These are phyloP conservation scores for Boletus pseudo-olivaceus DNA, from an alignment of 768 basidiomycete species.

Conservation along the genomic window DNA sequence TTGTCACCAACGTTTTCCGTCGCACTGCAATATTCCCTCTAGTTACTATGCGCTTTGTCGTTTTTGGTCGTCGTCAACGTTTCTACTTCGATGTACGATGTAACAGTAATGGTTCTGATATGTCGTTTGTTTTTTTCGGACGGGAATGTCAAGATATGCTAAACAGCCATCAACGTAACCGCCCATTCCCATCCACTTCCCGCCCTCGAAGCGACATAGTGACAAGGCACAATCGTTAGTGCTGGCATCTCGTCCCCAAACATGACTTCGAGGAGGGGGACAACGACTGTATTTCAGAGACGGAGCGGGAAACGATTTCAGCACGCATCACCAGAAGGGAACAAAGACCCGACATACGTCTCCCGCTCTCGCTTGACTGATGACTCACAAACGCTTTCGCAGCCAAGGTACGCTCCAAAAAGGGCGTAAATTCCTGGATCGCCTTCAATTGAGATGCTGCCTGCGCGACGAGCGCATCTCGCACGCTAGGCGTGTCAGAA, in stretches of 20 bases:
- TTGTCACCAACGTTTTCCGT: slow-evolving; percentile 1
- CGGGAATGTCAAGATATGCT: neutral
- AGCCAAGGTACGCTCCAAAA: slow-evolving; percentile 18
- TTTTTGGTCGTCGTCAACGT: neutral
- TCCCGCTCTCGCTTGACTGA: slow-evolving; percentile 1
- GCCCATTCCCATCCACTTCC: slow-evolving; percentile 27
- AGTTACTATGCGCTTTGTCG: neutral
- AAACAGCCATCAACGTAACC: slow-evolving; percentile 29
- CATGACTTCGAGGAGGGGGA: slow-evolving; percentile 18
- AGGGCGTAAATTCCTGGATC: slow-evolving; percentile 15
- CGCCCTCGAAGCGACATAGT: slow-evolving; percentile 19
- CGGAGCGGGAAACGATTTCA: neutral
- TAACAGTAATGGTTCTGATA: neutral
- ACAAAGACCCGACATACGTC: slow-evolving; percentile 14
- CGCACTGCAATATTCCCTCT: slow-evolving; percentile 3
- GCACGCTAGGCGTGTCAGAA: neutral
- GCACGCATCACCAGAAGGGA: neutral
- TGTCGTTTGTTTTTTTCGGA: neutral
- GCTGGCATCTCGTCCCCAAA: slow-evolving; percentile 27
- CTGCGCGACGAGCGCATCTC: slow-evolving; percentile 10
- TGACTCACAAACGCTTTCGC: slow-evolving; percentile 27
- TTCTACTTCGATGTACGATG: slow-evolving; percentile 1
- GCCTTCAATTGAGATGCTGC: slow-evolving; percentile 12
- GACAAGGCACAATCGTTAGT: slow-evolving; percentile 23
- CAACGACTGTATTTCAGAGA: slow-evolving; percentile 10